These are phyloP conservation scores for Moniliophthora roreri DNA, from an alignment of 1,284 basidiomycete genomes.

Conservation along the genomic window DNA sequence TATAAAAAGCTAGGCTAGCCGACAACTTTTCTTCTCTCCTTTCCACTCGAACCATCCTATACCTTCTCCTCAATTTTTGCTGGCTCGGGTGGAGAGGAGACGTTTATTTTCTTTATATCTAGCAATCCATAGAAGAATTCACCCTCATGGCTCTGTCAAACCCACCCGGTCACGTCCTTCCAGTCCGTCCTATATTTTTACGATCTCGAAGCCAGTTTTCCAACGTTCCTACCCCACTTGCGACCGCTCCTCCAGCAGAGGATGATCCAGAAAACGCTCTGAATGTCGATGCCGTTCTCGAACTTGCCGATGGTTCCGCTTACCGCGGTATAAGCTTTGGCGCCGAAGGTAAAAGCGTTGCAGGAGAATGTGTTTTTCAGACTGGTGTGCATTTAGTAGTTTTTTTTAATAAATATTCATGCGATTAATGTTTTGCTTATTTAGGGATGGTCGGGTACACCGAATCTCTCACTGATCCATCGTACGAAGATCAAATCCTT, in stretches of 20 bases:
- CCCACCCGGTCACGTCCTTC: conserved; percentile 13
- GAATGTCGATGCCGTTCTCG: conserved; percentile 69
- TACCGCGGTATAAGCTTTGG: conserved; percentile 94
- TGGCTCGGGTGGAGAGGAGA: conserved; percentile 49
- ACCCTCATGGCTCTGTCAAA: conserved; percentile 21
- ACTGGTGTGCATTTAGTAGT: conserved; percentile 70
- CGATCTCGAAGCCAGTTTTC: conserved; percentile 43
- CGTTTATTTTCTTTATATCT: background rate
- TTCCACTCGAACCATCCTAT: conserved; percentile 33
- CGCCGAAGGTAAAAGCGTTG: conserved; percentile 85
- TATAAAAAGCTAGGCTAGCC: background rate
- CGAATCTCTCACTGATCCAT: conserved; percentile 98
- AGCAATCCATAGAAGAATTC: conserved; percentile 35
- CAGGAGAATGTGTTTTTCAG: conserved; percentile 99
- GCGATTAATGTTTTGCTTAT: conserved; percentile 10
- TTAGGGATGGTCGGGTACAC: conserved; percentile 99
- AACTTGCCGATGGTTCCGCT: conserved; percentile 90
- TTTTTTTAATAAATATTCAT: conserved; percentile 4
- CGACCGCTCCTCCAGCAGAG: conserved; percentile 36
- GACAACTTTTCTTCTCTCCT: conserved; percentile 30
- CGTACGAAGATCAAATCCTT: conserved; percentile 98
- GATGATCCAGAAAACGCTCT: conserved; percentile 29
- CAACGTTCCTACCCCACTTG: conserved; percentile 42
- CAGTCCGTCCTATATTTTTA: conserved; percentile 39
- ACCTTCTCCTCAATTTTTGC: background rate